These are phyloP conservation scores for Ophiostoma sp. DNA, from an alignment of 2,329 filamentous ascomycete genomes.

Conservation along the genomic window DNA sequence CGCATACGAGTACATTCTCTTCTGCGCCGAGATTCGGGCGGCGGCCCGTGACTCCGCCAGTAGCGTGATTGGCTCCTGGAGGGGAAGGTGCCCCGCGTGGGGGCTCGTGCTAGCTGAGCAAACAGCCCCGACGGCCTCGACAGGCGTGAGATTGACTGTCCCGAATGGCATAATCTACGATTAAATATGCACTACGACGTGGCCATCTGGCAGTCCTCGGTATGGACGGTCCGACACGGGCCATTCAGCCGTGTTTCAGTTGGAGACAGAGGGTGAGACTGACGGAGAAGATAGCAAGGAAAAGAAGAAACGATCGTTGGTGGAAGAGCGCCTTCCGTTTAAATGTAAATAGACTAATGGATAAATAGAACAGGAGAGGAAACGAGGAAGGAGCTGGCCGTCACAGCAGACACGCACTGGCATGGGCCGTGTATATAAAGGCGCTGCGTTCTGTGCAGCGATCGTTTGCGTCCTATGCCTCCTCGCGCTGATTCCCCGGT, in stretches of 20 bases:
- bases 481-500: too few relatives aligned
- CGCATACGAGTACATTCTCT: neutral
- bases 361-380: neutral
- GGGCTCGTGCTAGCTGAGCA: neutral
- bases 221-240: neutral
- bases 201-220: neutral
- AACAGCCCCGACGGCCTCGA: conserved; percentile 4
- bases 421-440: neutral
- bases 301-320: neutral
- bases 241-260: neutral
- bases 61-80: conserved; percentile 15
- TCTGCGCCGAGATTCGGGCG: conserved; percentile 21
- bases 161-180: neutral
- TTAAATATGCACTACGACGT: neutral
- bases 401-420: neutral
- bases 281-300: neutral
- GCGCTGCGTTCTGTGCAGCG: neutral
- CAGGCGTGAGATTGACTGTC: neutral
- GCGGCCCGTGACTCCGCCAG: conserved; percentile 23
- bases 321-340: conserved; percentile 6
- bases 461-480: neutral
- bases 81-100: conserved; percentile 5
- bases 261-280: neutral
- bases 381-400: neutral
- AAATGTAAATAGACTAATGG: neutral